A percentile compares a stretch with the other conserved stretches of the same genome.
These are phyloP conservation scores for Malassezia pachydermatis DNA, from an alignment of 1,284 basidiomycete species.

Conservation along the genomic window DNA sequence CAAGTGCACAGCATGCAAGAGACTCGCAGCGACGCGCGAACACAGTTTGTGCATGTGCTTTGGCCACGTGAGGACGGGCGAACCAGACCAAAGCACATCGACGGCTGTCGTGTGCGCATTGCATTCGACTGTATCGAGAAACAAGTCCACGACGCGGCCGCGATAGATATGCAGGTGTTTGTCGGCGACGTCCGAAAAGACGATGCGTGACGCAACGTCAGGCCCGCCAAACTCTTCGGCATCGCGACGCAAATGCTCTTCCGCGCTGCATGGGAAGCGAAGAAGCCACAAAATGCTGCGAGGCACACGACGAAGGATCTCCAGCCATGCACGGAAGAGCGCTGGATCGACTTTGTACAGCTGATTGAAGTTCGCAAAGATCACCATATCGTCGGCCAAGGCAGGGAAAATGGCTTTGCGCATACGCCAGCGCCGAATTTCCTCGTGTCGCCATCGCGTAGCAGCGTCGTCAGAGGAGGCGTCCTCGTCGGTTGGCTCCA, in stretches of 20 bases:
- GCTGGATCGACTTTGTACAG: constrained; percentile 50
- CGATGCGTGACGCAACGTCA: too few species aligned
- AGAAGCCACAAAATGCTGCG: constrained; percentile 58
- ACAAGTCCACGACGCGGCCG: too few species aligned
- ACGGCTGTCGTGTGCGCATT: too few species aligned
- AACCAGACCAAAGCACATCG: too few species aligned
- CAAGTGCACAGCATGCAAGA: too few species aligned
- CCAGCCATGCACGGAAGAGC: constrained; percentile 57
- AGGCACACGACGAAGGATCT: constrained; percentile 54
- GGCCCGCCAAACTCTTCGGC: too few species aligned
- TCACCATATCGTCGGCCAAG: constrained; percentile 51
- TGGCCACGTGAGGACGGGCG: too few species aligned
- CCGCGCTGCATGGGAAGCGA: constrained; percentile 56
- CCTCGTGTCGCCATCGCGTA: constrained; percentile 56
- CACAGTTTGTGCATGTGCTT: too few species aligned
- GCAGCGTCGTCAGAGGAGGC: constrained; percentile 31
- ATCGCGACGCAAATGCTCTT: constrained; percentile 55
- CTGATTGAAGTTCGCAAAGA: constrained; percentile 61
- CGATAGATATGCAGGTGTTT: too few species aligned
- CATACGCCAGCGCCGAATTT: constrained; percentile 51
- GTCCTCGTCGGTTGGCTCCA: constrained; percentile 2
- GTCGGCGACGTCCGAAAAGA: too few species aligned
- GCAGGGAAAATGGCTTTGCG: constrained; percentile 51
- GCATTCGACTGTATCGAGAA: too few species aligned
- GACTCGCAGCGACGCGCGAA: too few species aligned